phyloP scores from a whole-genome alignment of 2,329 filamentous ascomycete genomes.

The Colletotrichum musicola region DNA sequence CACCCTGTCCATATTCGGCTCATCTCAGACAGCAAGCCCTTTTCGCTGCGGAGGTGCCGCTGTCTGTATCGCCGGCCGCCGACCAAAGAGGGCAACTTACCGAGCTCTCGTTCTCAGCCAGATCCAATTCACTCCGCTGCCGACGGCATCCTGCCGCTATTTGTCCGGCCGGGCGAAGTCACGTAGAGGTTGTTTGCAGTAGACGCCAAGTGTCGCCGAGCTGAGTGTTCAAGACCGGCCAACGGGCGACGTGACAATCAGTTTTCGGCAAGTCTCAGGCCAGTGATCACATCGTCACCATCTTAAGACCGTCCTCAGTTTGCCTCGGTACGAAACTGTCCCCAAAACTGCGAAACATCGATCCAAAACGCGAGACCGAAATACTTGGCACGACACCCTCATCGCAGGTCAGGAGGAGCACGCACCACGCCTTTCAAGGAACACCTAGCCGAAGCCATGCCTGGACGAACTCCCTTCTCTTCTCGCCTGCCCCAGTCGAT shows the following conservation, averaged over 20 bases:
- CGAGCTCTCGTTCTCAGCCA: neutral
- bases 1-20: neutral
- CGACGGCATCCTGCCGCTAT: constrained; percentile 25
- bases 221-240: neutral
- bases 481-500: neutral
- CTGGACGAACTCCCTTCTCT: constrained; percentile 19
- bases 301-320: neutral
- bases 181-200: neutral
- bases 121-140: neutral
- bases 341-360: constrained; percentile 12
- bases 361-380: constrained; percentile 28
- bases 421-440: constrained; percentile 8
- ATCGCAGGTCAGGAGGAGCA: neutral
- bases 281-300: neutral
- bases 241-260: neutral
- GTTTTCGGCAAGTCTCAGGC: neutral
- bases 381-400: constrained; percentile 28
- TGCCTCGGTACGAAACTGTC: constrained; percentile 13
- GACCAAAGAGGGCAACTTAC: too few relatives aligned
- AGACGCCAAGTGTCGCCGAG: neutral
- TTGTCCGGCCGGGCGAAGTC: neutral
- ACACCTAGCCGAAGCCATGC: constrained; percentile 2
- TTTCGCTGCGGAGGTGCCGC: constrained; percentile 15
- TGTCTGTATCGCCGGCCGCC: constrained; percentile 9
- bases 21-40: neutral